Evolutionary conservation across 2,329 filamentous ascomycete species (phyloP), one percentile per base, ranked within the genome.

Genomic region (Pseudomassariella vexata): DNA sequence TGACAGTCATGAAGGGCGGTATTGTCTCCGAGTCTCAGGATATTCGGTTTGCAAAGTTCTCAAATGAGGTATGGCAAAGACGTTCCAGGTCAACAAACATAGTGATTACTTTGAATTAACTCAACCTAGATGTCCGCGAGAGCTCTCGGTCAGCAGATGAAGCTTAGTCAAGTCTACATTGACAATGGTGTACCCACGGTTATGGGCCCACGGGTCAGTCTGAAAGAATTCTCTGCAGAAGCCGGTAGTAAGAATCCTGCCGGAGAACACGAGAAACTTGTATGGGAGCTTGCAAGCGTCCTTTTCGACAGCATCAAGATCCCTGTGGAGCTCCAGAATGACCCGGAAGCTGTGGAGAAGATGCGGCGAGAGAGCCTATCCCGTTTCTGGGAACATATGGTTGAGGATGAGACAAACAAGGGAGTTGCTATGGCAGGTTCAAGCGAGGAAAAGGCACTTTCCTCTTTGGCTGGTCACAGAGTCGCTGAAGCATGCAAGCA

Each of bases 271-370:
- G 86, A 94, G 57, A 76, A 79, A 48, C 68, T 78, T 10, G 78
- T 92, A 1, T 98, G 94, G 92, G 75, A 86, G 39, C 68, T 98
- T 21, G 82, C 86, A 1, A 84, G 85, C 36, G 80, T 95, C 22
- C 70, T 98, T 4, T 98, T 95, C 50, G 88, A 95, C 43, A 68
- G 79, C n/a, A 40, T 77, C 9, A 63, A 63, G 11, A 52, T 70
- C 19, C 58, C 64, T 3, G 36, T 57, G 3, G 62, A 68, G 9
- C 49, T 67, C 7, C 47, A 63, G 19, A 41, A 52, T 18, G 45
- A 49, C 23, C 45, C 52, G 1, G 46, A 63, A 9, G 49, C 57
- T 1, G 47, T 55, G 5, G 55, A 65, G 21, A 50, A 55, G 24
- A 27, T 62, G 14, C 71, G 76, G 21, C 71, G 83, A 44, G 75